Conservation (phyloP, 2,329 filamentous ascomycete species). For the Paracorniculantispora psalliotae region DNA sequence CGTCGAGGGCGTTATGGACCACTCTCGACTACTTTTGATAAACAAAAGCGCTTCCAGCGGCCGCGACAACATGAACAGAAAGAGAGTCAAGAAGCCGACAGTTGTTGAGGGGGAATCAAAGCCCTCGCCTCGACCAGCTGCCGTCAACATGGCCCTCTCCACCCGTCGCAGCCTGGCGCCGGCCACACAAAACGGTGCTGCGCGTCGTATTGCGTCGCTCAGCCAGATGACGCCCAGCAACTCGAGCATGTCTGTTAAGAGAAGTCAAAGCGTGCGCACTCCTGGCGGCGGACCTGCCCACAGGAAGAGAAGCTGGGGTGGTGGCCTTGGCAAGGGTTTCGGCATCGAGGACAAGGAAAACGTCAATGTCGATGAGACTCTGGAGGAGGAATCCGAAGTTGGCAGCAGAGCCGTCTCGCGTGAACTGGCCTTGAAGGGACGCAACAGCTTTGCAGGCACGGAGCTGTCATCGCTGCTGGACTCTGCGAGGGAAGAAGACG, state of each 20-base stretch:
- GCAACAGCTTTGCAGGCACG: conserved; percentile 23
- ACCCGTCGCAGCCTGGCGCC: conserved; percentile 44
- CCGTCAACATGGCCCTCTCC: conserved; percentile 50
- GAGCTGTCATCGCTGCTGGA: conserved; percentile 19
- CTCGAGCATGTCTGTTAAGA: conserved; percentile 59
- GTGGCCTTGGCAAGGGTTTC: conserved; percentile 42
- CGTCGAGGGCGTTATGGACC: conserved; percentile 91
- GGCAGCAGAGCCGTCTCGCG: conserved; percentile 15
- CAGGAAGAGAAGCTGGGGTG: conserved; percentile 68
- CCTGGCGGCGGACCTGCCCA: conserved; percentile 42
- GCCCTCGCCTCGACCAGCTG: conserved; percentile 25
- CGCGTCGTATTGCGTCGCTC: conserved; percentile 80
- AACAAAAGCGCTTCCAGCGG: conserved; percentile 53
- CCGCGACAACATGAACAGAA: conserved; percentile 54
- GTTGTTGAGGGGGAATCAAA: conserved; percentile 22
- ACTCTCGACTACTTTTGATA: conserved; percentile 86
- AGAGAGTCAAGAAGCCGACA: conserved; percentile 45
- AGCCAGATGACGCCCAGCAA: conserved; percentile 82
- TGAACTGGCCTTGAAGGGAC: conserved; percentile 15
- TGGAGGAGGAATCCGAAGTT: conserved; percentile 48
- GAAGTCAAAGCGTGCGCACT: conserved; percentile 73
- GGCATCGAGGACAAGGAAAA: conserved; percentile 60
- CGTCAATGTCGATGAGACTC: conserved; percentile 55
- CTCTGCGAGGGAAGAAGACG: conserved; percentile 19
- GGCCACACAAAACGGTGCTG: conserved; percentile 49